Conservation (phyloP, 2,329 filamentous ascomycete species). For the Talaromyces sp. region DNA sequence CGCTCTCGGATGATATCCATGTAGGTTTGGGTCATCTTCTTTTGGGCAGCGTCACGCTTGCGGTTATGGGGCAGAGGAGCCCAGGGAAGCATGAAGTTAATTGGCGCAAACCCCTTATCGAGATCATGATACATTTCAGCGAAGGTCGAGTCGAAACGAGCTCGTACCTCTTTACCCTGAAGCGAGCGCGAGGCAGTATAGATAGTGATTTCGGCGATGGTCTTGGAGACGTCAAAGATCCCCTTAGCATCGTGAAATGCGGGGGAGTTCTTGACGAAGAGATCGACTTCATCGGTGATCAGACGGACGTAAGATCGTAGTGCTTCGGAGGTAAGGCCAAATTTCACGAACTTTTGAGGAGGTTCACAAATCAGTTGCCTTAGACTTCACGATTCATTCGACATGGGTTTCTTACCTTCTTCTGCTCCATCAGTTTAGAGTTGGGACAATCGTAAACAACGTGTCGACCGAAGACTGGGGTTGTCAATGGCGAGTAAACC, state of each 20-base stretch:
- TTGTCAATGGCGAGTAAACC: conserved; percentile 77
- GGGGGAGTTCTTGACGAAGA: conserved; percentile 70
- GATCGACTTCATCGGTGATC: conserved; percentile 73
- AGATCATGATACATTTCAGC: conserved; percentile 84
- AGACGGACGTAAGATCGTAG: conserved; percentile 74
- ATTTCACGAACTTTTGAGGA: conserved; percentile 61
- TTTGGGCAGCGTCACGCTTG: conserved; percentile 76
- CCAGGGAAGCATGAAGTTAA: conserved; percentile 92
- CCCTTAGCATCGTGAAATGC: conserved; percentile 70
- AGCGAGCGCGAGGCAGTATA: conserved; percentile 86
- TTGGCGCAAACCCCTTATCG: conserved; percentile 84
- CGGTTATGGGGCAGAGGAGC: conserved; percentile 86
- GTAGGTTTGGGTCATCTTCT: conserved; percentile 79
- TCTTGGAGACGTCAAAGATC: conserved; percentile 70
- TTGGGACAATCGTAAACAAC: conserved; percentile 92
- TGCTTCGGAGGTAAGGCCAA: conserved; percentile 63
- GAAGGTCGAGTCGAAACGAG: conserved; percentile 77
- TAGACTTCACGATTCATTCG: neutral
- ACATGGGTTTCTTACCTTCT: conserved; percentile 77
- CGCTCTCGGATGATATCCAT: conserved; percentile 78
- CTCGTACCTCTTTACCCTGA: conserved; percentile 81
- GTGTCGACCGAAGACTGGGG: conserved; percentile 75
- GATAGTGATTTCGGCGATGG: conserved; percentile 84
- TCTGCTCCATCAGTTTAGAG: conserved; percentile 92
- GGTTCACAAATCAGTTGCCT: conserved; percentile 1